Evolutionary conservation across 2,329 filamentous ascomycete species (phyloP), one percentile per base, ranked within the genome.

Genomic region (Pseudogymnoascus sp.): DNA sequence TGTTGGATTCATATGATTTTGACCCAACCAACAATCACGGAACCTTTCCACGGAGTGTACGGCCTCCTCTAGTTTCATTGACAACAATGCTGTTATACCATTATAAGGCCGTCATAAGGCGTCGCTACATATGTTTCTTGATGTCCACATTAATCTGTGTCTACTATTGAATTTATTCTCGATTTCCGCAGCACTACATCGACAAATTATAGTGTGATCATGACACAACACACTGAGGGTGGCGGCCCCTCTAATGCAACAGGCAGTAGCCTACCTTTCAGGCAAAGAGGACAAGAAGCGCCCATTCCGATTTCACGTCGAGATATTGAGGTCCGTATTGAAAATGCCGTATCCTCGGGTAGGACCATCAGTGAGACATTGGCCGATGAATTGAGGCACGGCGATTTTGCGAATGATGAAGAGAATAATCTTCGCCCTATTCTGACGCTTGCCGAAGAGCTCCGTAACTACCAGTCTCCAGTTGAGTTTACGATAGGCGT

Each of bases 401-500:
- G 64, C 39, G 57, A 62, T 37, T 62, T 67, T 19, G 65, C 64
- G 61, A 61, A 64, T 16, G 54, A 67, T 28, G 61, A 64, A 13
- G 43, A 65, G 43, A 63, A 64, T 28, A 64, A 64, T 43, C 61
- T 67, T 28, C 64, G 65, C 6, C 57, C 34, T n/a, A 51, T 65
- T 23, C 36, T 67, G 36, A 41, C 28, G 11, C 64, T 65, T n/a
- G 65, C 65, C 7, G 65, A 67, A 60, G 65, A 67, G n/a, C 64
- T 67, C 60, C 64, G 16, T 37, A 62, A 62, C 37, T 67, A 65
- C 23, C 64, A 67, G 23, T 67, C 64, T 14, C 65, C 65, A 4
- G 57, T 63, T 62, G 65, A 67, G 45, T 65, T 67, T 11, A 41
- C 64, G 6, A 65, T 67, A 64, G 65, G 65, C 34, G 51, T 67